A percentile compares a stretch with the other conserved stretches of the same genome.
Evolutionary conservation across 23 red algal genomes (phyloP).

Genomic region (Agarophyton chilense): DNA sequence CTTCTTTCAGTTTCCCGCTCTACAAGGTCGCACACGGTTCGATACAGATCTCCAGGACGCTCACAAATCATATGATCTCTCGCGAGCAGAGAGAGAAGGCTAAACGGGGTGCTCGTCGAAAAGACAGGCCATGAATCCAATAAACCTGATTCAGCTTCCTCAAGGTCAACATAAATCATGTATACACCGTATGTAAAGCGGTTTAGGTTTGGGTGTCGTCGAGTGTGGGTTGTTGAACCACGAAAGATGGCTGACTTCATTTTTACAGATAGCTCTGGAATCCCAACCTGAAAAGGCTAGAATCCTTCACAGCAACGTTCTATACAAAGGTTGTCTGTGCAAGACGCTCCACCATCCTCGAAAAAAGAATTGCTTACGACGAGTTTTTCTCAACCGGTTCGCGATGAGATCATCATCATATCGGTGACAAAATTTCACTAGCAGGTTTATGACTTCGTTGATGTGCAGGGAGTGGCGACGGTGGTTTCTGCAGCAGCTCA

Average conservation of each 20-base stretch:
- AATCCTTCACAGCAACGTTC: not conserved
- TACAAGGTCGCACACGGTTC: slow-evolving; percentile 58
- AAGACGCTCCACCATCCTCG: too few species aligned
- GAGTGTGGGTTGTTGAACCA: slow-evolving; percentile 70
- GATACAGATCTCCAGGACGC: not conserved
- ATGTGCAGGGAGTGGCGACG: too few species aligned
- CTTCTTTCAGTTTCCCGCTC: slow-evolving; percentile 44
- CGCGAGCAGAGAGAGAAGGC: slow-evolving; percentile 23
- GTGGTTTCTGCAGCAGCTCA: too few species aligned
- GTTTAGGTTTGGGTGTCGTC: slow-evolving; percentile 63
- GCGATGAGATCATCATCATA: too few species aligned
- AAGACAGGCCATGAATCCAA: slow-evolving; percentile 78
- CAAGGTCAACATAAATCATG: slow-evolving; percentile 91
- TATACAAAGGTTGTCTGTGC: too few species aligned
- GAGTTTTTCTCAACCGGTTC: too few species aligned
- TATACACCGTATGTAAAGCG: slow-evolving; percentile 84
- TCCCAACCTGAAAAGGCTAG: not conserved
- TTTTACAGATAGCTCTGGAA: not conserved
- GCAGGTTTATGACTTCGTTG: too few species aligned
- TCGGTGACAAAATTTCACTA: too few species aligned
- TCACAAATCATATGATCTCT: slow-evolving; percentile 44
- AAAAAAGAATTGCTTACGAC: too few species aligned
- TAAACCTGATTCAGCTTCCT: slow-evolving; percentile 48
- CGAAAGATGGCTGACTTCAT: slow-evolving; percentile 54
- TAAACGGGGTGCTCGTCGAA: slow-evolving; percentile 41